phyloP scores from a whole-genome alignment of 1,284 basidiomycete species.

The Mycocalia duriaeana region DNA sequence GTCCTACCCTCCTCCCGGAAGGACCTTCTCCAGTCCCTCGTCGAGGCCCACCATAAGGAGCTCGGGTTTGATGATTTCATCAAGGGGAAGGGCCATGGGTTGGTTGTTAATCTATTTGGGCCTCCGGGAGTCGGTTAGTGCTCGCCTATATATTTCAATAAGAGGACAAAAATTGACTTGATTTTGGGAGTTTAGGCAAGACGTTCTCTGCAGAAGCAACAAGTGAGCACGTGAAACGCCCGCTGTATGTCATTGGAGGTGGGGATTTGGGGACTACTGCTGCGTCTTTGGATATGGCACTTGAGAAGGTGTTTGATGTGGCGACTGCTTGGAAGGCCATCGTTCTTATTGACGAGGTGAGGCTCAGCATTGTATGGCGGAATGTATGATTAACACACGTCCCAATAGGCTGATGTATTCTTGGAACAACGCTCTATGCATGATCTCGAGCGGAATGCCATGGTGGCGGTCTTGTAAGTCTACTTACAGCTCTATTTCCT shows the following conservation, averaged over 20 bases:
- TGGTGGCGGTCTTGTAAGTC: conserved; percentile 56
- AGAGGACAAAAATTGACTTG: background rate
- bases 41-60: conserved; percentile 50
- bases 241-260: conserved; percentile 54
- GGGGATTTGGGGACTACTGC: conserved; percentile 55
- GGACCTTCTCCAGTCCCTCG: conserved; percentile 48
- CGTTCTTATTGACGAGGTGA: conserved; percentile 55
- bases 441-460: conserved; percentile 56
- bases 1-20: conserved; percentile 50
- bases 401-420: conserved; percentile 46
- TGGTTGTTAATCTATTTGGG: conserved; percentile 57
- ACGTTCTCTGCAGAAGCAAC: conserved; percentile 58
- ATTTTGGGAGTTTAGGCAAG: conserved; percentile 25
- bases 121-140: conserved; percentile 53
- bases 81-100: conserved; percentile 56
- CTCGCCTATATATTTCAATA: background rate
- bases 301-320: conserved; percentile 45
- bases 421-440: conserved; percentile 59
- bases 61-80: conserved; percentile 58
- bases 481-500: background rate
- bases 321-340: conserved; percentile 61
- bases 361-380: background rate
- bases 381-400: background rate
- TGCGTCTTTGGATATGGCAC: conserved; percentile 32
- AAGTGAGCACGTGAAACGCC: conserved; percentile 53